phyloP scores from a whole-genome alignment of 305 asterid species.

The Striga hermonthica region DNA sequence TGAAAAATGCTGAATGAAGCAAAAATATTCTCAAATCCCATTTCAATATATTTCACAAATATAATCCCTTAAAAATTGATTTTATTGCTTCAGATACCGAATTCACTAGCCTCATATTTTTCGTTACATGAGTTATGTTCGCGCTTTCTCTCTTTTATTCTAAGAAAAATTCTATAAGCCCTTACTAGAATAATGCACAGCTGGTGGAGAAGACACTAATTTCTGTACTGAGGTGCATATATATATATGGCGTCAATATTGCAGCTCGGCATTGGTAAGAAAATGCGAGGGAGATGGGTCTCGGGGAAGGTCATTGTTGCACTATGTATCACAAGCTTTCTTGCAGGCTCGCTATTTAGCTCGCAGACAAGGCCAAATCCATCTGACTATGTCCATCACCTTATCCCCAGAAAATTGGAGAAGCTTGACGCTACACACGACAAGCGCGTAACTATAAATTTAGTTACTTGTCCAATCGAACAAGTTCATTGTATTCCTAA shows the following conservation, averaged over 20 bases:
- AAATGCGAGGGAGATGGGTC: conserved; percentile 47
- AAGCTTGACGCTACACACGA: conserved; percentile 32
- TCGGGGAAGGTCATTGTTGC: conserved; percentile 49
- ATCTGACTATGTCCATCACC: conserved; percentile 13
- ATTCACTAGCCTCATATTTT: not conserved
- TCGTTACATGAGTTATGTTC: no score
- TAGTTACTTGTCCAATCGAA: no score
- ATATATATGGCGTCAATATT: conserved; percentile 27
- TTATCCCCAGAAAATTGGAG: conserved; percentile 27
- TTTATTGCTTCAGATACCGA: conserved; percentile 34
- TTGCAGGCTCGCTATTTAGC: conserved; percentile 57
- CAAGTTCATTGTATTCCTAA: no score
- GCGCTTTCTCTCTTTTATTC: no score
- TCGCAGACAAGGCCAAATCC: conserved; percentile 36
- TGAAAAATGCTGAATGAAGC: not conserved
- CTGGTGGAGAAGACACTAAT: no score
- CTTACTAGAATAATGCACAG: no score
- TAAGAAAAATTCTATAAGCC: no score
- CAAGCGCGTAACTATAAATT: conserved; percentile 45
- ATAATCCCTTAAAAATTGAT: not conserved
- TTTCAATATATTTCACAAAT: no score
- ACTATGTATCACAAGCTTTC: conserved; percentile 58
- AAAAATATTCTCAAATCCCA: no score
- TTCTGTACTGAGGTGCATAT: not conserved
- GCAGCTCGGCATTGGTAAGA: conserved; percentile 31